Percentiles rank a stretch among this genome's conserved stretches.
Evolutionary conservation across 2,329 filamentous ascomycete species (phyloP).

Genomic region (Stagonosporopsis rhizophila): DNA sequence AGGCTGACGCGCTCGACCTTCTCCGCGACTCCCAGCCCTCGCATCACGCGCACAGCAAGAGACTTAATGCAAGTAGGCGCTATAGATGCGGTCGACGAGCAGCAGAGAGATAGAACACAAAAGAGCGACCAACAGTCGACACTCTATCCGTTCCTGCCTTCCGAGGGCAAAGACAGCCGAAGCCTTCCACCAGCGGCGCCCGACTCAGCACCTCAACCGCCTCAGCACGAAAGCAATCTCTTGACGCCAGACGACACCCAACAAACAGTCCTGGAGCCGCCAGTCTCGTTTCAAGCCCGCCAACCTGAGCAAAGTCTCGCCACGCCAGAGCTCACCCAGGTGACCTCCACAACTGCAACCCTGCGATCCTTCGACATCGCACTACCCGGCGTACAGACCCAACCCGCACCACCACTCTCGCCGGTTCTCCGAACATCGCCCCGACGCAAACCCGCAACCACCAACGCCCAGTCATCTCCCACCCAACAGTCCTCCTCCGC

Average conservation of each 20-base stretch:
- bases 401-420: conserved; percentile 8
- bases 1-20: conserved; percentile 6
- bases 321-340: conserved; percentile 50
- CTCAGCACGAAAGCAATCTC: conserved; percentile 23
- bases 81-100: not conserved
- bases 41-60: conserved; percentile 1
- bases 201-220: conserved; percentile 21
- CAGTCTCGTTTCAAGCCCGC: conserved; percentile 32
- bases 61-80: not conserved
- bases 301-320: conserved; percentile 35
- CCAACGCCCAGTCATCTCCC: conserved; percentile 20
- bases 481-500: conserved; percentile 4
- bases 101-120: not conserved
- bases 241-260: conserved; percentile 42
- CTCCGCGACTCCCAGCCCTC: conserved; percentile 7
- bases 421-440: conserved; percentile 7
- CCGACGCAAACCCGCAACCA: conserved; percentile 19
- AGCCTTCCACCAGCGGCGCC: conserved; percentile 21
- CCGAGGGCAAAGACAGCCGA: conserved; percentile 18
- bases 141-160: not conserved
- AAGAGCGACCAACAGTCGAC: not conserved
- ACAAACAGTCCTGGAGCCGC: conserved; percentile 19
- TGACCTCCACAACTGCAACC: conserved; percentile 24
- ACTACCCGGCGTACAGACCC: conserved; percentile 15
- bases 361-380: conserved; percentile 32